phyloP scores from a whole-genome alignment of 139 green algal species.

The Picochlorum sp. region DNA sequence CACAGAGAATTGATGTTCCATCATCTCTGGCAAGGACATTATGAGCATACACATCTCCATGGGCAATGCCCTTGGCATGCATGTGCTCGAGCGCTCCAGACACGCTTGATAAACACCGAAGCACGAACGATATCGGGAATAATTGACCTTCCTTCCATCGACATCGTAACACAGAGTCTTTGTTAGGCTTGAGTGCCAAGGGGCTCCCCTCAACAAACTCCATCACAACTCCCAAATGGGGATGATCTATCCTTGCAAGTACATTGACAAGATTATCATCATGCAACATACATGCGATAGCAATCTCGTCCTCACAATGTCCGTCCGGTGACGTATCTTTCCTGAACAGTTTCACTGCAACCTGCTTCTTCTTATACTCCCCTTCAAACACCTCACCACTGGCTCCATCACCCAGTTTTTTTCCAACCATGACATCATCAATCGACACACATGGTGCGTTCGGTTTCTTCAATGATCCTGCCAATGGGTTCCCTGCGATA shows the following conservation, averaged over 20 bases:
- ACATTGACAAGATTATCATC: conserved; percentile 62
- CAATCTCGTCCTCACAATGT: conserved; percentile 60
- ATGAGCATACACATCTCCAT: conserved; percentile 80
- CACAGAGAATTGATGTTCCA: conserved; percentile 48
- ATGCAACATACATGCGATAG: conserved; percentile 35
- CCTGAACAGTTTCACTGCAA: conserved; percentile 70
- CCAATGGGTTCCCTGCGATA: conserved; percentile 62
- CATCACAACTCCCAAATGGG: conserved; percentile 44
- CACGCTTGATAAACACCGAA: conserved; percentile 22
- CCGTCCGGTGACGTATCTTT: conserved; percentile 55
- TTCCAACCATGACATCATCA: conserved; percentile 33
- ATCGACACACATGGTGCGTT: neutral
- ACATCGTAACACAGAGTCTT: conserved; percentile 52
- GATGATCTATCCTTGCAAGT: conserved; percentile 30
- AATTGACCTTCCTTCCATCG: conserved; percentile 26
- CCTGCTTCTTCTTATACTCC: conserved; percentile 27
- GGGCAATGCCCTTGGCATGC: conserved; percentile 31
- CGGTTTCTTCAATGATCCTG: conserved; percentile 12
- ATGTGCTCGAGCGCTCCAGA: conserved; percentile 38
- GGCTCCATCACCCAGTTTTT: conserved; percentile 66
- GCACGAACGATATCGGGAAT: conserved; percentile 32
- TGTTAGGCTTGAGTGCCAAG: conserved; percentile 57
- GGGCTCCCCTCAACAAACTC: conserved; percentile 41
- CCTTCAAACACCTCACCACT: conserved; percentile 60
- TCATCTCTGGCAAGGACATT: conserved; percentile 53